Percentiles rank a stretch among this genome's conserved stretches.
These are phyloP conservation scores for Pestalotiopsis sp. DNA, from an alignment of 2,329 filamentous ascomycete species.

Conservation along the genomic window DNA sequence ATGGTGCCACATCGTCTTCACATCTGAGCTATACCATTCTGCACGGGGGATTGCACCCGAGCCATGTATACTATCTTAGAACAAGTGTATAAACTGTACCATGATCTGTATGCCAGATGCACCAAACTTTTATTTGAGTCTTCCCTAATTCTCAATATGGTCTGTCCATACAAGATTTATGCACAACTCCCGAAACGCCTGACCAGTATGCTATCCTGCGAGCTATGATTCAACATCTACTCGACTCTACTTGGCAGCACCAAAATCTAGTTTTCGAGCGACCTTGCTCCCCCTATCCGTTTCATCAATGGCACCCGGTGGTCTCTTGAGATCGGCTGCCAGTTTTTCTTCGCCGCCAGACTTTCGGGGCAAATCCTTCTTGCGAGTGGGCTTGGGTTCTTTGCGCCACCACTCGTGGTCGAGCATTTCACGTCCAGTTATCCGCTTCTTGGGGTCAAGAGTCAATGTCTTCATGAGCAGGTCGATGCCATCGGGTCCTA, in stretches of 20 bases:
- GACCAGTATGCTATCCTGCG: conserved; percentile 16
- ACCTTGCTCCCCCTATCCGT: conserved; percentile 70
- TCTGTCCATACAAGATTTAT: not conserved
- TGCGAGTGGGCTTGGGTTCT: conserved; percentile 80
- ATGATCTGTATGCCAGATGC: conserved; percentile 9
- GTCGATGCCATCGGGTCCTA: conserved; percentile 83
- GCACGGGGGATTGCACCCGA: not conserved
- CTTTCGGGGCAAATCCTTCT: conserved; percentile 80
- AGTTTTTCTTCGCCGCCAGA: conserved; percentile 73
- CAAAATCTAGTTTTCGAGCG: conserved; percentile 82
- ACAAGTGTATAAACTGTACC: conserved; percentile 15
- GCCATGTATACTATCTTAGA: conserved; percentile 10
- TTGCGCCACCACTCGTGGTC: conserved; percentile 84
- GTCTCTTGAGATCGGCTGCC: conserved; percentile 79
- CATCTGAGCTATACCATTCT: not conserved
- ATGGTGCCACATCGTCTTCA: not conserved
- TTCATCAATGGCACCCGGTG: conserved; percentile 72
- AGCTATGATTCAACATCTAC: not conserved
- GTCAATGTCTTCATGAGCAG: conserved; percentile 82
- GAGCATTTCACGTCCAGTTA: conserved; percentile 77
- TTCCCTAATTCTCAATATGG: not conserved
- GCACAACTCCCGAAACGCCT: conserved; percentile 22
- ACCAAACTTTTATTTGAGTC: not conserved
- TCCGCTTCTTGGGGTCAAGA: conserved; percentile 84
- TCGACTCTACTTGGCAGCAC: conserved; percentile 41